Evolutionary conservation across 352 stramenopile genomes (phyloP), one percentile per base, ranked within the genome.

Genomic region (Phytopythium sindhum): DNA sequence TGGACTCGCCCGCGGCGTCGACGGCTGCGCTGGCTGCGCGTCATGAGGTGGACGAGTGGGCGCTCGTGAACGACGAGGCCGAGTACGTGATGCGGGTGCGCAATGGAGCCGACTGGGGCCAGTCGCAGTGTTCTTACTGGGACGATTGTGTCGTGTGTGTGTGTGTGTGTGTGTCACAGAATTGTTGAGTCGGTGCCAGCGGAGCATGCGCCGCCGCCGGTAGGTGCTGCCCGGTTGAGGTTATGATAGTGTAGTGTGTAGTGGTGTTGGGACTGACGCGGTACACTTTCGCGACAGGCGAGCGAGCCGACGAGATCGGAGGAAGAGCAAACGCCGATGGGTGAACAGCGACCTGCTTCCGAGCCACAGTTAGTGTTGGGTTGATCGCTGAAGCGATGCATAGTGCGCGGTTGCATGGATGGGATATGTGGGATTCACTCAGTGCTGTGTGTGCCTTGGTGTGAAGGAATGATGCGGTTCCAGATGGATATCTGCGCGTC

Each of bases 11-110:
- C 15, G 33, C 14, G 31, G 47, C 23, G 11, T 31, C 24, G 23
- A n/a, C 47, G 24, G 47, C 47, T 8, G n/a, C 11, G 14, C 10
- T 15, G 26, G 24, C 47, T 8, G 15, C 28, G 48, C 17, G 26
- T 28, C 54, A 60, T 7, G 54, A 60, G 48, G 57, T 82, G 28
- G 81, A 89, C 35, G 84, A 90, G 53, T 93, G 84, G 84, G 77
- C 72, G 50, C 61, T 93, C 57, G 84, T 93, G 61, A 75, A 89
- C 54, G 79, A 89, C 35, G 69, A 86, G 9, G 79, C 81, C 15
- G 80, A 91, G 84, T 93, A 73, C 60, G 75, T 69, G 29, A 17
- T 9, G 44, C 17, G 33, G 33, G 14, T 10, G 6, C 6, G 1
- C 10, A 39, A 12, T 4, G 33, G 33, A 39, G 33, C 33, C 33